Base-by-base conservation (phyloP, 2,329 filamentous ascomycete species). In the Fonsecaea pugnacius region DNA sequence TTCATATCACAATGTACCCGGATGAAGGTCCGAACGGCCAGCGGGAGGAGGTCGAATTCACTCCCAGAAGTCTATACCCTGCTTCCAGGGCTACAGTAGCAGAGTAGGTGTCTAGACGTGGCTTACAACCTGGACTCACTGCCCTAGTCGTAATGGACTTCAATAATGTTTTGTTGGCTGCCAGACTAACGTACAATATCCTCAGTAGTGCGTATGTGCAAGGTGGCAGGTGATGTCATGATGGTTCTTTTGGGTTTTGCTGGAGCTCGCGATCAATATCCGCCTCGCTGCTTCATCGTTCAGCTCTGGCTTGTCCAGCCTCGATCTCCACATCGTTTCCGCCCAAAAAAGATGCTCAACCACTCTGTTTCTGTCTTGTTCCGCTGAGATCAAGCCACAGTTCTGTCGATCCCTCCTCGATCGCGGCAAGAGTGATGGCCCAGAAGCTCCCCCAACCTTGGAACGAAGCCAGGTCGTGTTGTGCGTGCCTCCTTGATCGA, bases 191-290 rank as follows among this genome's bases (percentile, higher is more conserved):
- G 12, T 14, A 36, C 27, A 30, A 30, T 30, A 30, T 30, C 27
- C 4, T 30, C 27, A 30, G 27, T 30, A 30, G 27, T 30, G 27
- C 27, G 27, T 30, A 16, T 38, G 8, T 14, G 9, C 8, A 5
- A 16, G 35, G 38, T 46, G 6, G 55, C 56, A 46, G 30, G 56
- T 58, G 57, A 59, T 59, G 57, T 59, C 57, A 59, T 30, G 57
- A 35, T 18, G 57, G 32, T 51, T 35, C 30, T 16, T 48, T 59
- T 59, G 43, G 43, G n/a, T 27, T 48, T 48, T 27, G 8, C 21
- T 48, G 43, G 43, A 4, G 9, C 18, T 24, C 18, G 43, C 43
- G 12, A 48, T 48, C 24, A 21, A 48, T 14, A 18, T 48, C 43
- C 32, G 40, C 46, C n/a, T 43, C 35, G n/a, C 18, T 18, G 27